These are phyloP conservation scores for Themeda triandra DNA, from an alignment of 176 grass and related monocot genomes.

Conservation along the genomic window DNA sequence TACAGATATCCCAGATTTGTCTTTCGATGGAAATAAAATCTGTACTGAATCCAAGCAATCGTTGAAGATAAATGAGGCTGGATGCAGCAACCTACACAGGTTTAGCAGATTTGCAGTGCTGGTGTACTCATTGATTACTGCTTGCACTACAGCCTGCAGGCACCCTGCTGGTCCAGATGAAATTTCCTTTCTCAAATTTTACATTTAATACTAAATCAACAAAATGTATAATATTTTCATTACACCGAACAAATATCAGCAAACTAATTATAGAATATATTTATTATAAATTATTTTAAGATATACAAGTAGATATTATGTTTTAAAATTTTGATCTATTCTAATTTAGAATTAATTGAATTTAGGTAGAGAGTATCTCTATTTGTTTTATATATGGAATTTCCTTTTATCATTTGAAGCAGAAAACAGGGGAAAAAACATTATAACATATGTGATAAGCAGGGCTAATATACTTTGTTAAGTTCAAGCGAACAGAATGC, in stretches of 20 bases:
- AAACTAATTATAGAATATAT: neutral
- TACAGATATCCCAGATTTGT: conserved; percentile 16
- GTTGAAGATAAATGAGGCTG: neutral
- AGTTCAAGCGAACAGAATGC: too few relatives aligned
- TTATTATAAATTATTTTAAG: neutral
- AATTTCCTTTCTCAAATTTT: neutral
- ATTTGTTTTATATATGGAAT: neutral
- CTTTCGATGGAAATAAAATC: neutral
- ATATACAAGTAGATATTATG: neutral
- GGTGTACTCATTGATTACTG: neutral
- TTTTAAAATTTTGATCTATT: neutral
- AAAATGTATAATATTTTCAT: neutral
- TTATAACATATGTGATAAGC: too few relatives aligned
- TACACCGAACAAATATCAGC: too few relatives aligned
- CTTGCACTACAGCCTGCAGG: neutral
- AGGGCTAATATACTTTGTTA: too few relatives aligned
- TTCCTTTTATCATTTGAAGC: neutral
- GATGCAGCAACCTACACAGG: neutral
- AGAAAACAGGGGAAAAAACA: neutral
- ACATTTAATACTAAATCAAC: neutral
- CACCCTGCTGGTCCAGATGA: neutral
- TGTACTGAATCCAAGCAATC: conserved; percentile 16
- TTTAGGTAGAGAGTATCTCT: neutral
- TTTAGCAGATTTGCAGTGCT: neutral
- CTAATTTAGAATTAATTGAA: neutral